Evolutionary conservation across 2,329 filamentous ascomycete genomes (phyloP), one percentile per base, ranked within the genome.

Genomic region (Diplodia sapinea): DNA sequence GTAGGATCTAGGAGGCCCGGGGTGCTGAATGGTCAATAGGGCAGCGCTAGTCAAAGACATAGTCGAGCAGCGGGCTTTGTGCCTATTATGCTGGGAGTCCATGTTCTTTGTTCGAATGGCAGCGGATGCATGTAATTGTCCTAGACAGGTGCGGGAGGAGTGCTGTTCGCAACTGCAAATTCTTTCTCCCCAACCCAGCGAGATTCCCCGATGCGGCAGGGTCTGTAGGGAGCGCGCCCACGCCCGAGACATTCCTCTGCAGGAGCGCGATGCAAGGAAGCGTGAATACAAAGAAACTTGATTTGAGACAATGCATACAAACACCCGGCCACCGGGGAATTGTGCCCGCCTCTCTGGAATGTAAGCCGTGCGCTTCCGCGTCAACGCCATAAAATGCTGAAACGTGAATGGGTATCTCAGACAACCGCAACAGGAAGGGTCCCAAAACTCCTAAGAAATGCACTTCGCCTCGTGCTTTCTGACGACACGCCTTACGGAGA

Each of bases 81-180:
- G 71, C 68, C 67, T 74, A 74, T 74, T 74, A 75, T 77, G 73
- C 70, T 70, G 68, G 69, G 69, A 68, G 66, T 68, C 70, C 49
- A 66, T 69, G 52, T 70, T 70, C 72, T 73, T 76, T 75, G 70
- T 73, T 71, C 64, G 68, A 57, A 70, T 70, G 69, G 57, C 70
- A 73, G 72, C 72, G 73, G 72, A 72, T 72, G 74, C 65, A 76
- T 73, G 73, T 73, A 65, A 75, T 75, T 78, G 76, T 78, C 71
- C 72, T 70, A 74, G 73, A 73, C 75, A 73, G 70, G 74, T 74
- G 73, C 73, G 75, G 72, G 69, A 72, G 65, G 68, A 62, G 63
- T 55, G 72, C 70, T 72, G 68, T 72, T 75, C 71, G 71, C 72
- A 73, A 71, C 68, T 63, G 51, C 57, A 50, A 56, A 68, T 68